Conservation (phyloP, 2,329 filamentous ascomycete genomes). For the Clonostachys rhizophaga region DNA sequence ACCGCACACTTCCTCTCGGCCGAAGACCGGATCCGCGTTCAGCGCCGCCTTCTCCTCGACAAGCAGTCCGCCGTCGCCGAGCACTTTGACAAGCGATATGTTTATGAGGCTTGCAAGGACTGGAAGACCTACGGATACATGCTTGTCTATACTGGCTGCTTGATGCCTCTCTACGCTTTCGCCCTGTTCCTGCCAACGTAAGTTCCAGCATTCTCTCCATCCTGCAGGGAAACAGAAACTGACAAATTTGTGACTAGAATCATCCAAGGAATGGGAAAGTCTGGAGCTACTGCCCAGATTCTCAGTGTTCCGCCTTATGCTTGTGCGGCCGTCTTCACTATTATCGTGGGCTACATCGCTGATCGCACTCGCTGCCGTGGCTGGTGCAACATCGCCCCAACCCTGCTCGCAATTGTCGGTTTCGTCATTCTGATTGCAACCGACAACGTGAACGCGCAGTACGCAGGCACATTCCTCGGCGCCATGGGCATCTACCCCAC, state of each 20-base stretch:
- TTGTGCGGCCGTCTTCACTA: conserved; percentile 55
- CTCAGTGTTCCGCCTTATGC: conserved; percentile 59
- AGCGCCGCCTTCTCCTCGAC: conserved; percentile 66
- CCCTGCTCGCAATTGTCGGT: conserved; percentile 62
- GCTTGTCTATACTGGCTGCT: conserved; percentile 72
- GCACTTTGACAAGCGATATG: conserved; percentile 68
- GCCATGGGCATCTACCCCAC: conserved; percentile 77
- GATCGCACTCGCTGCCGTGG: conserved; percentile 47
- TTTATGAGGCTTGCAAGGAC: conserved; percentile 69
- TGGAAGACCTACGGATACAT: conserved; percentile 81
- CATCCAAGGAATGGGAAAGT: conserved; percentile 54
- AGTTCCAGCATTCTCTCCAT: too few species aligned
- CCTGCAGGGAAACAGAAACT: too few species aligned
- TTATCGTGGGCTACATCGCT: conserved; percentile 48
- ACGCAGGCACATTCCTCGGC: conserved; percentile 72
- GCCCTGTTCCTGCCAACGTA: conserved; percentile 69
- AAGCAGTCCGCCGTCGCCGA: conserved; percentile 63
- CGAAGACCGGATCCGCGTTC: conserved; percentile 41
- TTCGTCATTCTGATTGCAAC: conserved; percentile 58
- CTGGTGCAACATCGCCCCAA: conserved; percentile 51
- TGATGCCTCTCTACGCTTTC: conserved; percentile 71
- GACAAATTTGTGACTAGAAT: conserved; percentile 26
- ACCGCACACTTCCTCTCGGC: background rate
- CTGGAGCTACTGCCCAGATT: conserved; percentile 54
- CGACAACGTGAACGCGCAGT: conserved; percentile 54